These are phyloP conservation scores for Dactylella cylindrospora DNA, from an alignment of 2,329 filamentous ascomycete species.

Conservation along the genomic window DNA sequence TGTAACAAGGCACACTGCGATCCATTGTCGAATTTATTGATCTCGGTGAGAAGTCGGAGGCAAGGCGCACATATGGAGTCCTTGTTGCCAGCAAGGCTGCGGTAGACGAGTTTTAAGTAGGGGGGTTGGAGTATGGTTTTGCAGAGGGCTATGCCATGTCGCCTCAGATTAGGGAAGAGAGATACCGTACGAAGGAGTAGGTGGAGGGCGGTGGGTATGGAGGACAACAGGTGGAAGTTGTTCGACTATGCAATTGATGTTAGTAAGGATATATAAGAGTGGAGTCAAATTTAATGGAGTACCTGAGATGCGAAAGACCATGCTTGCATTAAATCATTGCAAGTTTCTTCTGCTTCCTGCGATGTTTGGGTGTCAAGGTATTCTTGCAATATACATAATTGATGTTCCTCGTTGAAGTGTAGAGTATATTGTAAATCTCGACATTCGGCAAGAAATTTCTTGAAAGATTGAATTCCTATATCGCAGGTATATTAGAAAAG, in stretches of 20 bases:
- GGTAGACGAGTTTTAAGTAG: slow-evolving; percentile 76
- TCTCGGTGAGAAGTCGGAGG: slow-evolving; percentile 78
- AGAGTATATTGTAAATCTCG: slow-evolving; percentile 39
- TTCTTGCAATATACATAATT: slow-evolving; percentile 64
- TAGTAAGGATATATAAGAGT: slow-evolving; percentile 11
- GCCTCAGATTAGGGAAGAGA: slow-evolving; percentile 69
- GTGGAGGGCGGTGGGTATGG: slow-evolving; percentile 76
- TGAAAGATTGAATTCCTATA: slow-evolving; percentile 47
- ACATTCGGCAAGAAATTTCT: slow-evolving; percentile 45
- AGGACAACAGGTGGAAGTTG: slow-evolving; percentile 77
- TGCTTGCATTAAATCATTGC: slow-evolving; percentile 79
- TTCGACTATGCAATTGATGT: slow-evolving; percentile 54
- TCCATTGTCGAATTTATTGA: slow-evolving; percentile 83
- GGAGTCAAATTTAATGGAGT: neutral
- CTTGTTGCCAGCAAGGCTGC: slow-evolving; percentile 77
- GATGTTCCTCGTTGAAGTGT: slow-evolving; percentile 28
- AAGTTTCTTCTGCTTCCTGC: slow-evolving; percentile 61
- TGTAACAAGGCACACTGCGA: slow-evolving; percentile 76
- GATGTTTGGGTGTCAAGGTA: slow-evolving; percentile 65
- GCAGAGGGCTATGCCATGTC: slow-evolving; percentile 75
- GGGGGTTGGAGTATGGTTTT: slow-evolving; percentile 77
- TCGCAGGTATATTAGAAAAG: neutral
- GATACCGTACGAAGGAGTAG: slow-evolving; percentile 79
- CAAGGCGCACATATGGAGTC: slow-evolving; percentile 87
- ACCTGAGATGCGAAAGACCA: slow-evolving; percentile 81